Percentiles rank a stretch among this genome's conserved stretches.
Conservation (phyloP, 331 rosid species). For the Prunus yedoensis region DNA sequence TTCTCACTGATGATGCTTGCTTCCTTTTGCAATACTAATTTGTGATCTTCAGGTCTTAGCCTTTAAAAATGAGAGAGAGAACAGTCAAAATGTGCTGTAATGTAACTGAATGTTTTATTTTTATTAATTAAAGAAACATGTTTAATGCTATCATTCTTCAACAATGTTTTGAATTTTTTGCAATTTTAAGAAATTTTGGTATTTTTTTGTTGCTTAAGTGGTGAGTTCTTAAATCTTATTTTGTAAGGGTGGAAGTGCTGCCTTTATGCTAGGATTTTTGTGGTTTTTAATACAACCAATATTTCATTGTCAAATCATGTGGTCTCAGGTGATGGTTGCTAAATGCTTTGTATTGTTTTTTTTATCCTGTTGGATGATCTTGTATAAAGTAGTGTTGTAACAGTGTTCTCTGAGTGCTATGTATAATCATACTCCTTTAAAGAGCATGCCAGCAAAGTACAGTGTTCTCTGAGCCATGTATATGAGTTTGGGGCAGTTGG, state of each 20-base stretch:
- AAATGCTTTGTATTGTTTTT: not conserved
- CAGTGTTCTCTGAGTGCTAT: not conserved
- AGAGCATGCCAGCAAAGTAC: not conserved
- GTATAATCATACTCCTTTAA: not conserved
- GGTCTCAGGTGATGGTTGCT: not conserved
- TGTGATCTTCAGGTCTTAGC: no score
- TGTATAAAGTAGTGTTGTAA: not conserved
- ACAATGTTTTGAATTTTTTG: not conserved
- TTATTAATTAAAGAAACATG: no score
- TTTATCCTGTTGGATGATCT: not conserved
- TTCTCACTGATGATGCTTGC: no score
- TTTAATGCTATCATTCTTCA: not conserved
- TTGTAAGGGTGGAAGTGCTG: not conserved
- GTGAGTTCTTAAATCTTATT: not conserved
- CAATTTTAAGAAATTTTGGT: not conserved
- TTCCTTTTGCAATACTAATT: no score
- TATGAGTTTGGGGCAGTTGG: not conserved
- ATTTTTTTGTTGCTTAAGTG: not conserved
- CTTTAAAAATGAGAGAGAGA: no score
- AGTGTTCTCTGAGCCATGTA: not conserved
- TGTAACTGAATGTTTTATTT: no score
- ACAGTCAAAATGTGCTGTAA: no score
- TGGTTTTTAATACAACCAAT: not conserved
- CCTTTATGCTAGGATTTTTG: not conserved
- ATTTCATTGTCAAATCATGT: not conserved